Percentiles rank a stretch among this genome's conserved stretches.
Conservation (phyloP, 805 yeast genomes). For the Yamadazyma laniorum region DNA sequence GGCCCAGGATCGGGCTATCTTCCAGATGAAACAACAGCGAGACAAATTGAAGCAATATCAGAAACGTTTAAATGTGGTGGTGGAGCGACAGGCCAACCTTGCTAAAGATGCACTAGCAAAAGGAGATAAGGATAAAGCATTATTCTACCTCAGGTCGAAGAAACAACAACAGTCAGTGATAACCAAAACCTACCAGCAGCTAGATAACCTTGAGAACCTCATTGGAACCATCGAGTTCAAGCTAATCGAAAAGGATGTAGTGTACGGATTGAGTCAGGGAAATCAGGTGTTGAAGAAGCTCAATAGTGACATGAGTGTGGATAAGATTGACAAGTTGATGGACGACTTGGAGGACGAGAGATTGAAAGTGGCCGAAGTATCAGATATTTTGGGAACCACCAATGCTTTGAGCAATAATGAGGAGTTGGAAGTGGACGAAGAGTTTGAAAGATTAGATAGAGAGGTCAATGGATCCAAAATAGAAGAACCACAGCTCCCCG, state of each 20-base stretch:
- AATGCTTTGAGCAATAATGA: slow-evolving; percentile 40
- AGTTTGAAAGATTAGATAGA: slow-evolving; percentile 48
- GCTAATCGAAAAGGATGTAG: slow-evolving; percentile 79
- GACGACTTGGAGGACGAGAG: slow-evolving; percentile 84
- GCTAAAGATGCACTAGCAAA: slow-evolving; percentile 55
- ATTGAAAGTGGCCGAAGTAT: slow-evolving; percentile 72
- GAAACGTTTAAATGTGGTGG: slow-evolving; percentile 52
- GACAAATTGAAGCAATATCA: slow-evolving; percentile 80
- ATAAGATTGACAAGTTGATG: slow-evolving; percentile 75
- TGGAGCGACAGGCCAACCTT: slow-evolving; percentile 58
- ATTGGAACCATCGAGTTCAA: slow-evolving; percentile 85
- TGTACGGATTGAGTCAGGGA: slow-evolving; percentile 79
- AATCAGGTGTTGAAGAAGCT: slow-evolving; percentile 70
- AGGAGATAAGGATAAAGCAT: slow-evolving; percentile 60
- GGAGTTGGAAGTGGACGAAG: slow-evolving; percentile 67
- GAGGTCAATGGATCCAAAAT: slow-evolving; percentile 31
- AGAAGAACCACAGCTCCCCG: slow-evolving; percentile 12
- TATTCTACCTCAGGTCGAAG: slow-evolving; percentile 67
- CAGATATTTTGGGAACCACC: slow-evolving; percentile 48
- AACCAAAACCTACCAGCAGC: slow-evolving; percentile 69
- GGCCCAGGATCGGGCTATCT: slow-evolving; percentile 79
- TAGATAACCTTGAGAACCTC: slow-evolving; percentile 75
- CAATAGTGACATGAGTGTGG: slow-evolving; percentile 74
- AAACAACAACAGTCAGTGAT: slow-evolving; percentile 81
- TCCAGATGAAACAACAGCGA: slow-evolving; percentile 83